Base-by-base conservation (phyloP, 345 rosid species). In the Ceriops decandra region DNA sequence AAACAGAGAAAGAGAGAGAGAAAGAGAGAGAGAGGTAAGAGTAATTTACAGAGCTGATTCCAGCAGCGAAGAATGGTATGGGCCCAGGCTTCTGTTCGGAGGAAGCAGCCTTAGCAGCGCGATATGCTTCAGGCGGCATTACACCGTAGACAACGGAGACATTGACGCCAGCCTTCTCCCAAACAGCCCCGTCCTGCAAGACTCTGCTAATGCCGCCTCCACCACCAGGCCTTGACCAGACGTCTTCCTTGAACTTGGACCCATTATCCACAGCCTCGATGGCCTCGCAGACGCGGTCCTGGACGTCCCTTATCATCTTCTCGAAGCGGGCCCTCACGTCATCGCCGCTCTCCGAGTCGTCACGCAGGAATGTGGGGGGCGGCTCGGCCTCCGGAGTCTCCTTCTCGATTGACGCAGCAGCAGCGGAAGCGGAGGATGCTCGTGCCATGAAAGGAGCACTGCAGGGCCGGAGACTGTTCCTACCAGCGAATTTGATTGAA, bases 81-180 rank as follows among this genome's bases (percentile, higher is more conserved):
- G 96, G 96, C 16, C 95, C 97, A 1, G 89, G 85, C 72, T 90
- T 95, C 69, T 83, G 88, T 68, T 89, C 95, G 0, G 85, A 32
- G 49, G 88, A 71, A 4, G 87, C 77, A 47, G 85, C 90, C 78
- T 88, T 89, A 21, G 99, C 97, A 61, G 96, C 99, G 66, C 99
- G 72, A 21, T 95, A 95, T 67, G 99, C 99, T 76, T 95, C 99
- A n/a, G 99, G 97, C 27, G 99, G 99, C 99, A 95, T 95, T 33
- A 88, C 82, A 0, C 99, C 99, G 19, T 95, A 95, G 32, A 95
- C 97, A 1, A 91, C 97, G 26, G 98, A 93, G 75, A 93, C 92
- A 78, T 93, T 93, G 35, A 93, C 98, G 0, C 97, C 98, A 35
- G 98, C 98, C 82, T 95, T 95, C 83, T 91, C 99, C 79, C 86